phyloP scores from a whole-genome alignment of 2,329 filamentous ascomycete genomes.

The Clarireedia sp. region DNA sequence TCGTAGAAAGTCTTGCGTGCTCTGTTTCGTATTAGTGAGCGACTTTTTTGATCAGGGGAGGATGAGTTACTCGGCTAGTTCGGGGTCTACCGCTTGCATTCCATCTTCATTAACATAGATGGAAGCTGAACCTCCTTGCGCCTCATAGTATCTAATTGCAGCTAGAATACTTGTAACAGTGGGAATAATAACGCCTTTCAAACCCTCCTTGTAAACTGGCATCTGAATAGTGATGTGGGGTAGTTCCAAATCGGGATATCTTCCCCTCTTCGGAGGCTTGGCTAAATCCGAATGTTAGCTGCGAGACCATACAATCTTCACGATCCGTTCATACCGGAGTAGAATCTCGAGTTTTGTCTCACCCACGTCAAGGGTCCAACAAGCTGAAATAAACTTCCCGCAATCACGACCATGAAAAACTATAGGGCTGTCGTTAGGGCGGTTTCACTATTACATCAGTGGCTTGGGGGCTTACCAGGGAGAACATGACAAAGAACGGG shows the following conservation, averaged over 20 bases:
- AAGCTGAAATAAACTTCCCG: constrained; percentile 16
- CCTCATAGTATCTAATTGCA: constrained; percentile 50
- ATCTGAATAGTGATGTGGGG: constrained; percentile 41
- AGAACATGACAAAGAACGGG: constrained; percentile 23
- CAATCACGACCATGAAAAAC: constrained; percentile 16
- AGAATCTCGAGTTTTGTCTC: constrained; percentile 15
- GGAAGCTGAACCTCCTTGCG: constrained; percentile 54
- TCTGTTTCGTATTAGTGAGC: constrained; percentile 13
- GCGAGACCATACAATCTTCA: background rate
- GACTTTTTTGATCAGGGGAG: no score
- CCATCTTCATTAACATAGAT: constrained; percentile 64
- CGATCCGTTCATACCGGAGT: constrained; percentile 2
- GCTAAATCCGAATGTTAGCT: constrained; percentile 15
- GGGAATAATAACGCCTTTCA: constrained; percentile 42
- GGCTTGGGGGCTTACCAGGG: constrained; percentile 20
- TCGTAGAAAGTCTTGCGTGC: constrained; percentile 48
- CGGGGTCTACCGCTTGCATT: constrained; percentile 43
- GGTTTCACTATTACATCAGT: constrained; percentile 22
- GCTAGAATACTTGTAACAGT: constrained; percentile 50
- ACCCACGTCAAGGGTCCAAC: constrained; percentile 18
- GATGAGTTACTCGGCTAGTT: constrained; percentile 17
- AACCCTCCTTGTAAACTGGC: constrained; percentile 42
- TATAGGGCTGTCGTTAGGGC: background rate
- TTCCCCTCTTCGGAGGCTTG: constrained; percentile 30
- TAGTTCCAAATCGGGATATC: constrained; percentile 13